These are phyloP conservation scores for Ampelocalamus luodianensis DNA, from an alignment of 176 grass and related monocot species.

Conservation along the genomic window DNA sequence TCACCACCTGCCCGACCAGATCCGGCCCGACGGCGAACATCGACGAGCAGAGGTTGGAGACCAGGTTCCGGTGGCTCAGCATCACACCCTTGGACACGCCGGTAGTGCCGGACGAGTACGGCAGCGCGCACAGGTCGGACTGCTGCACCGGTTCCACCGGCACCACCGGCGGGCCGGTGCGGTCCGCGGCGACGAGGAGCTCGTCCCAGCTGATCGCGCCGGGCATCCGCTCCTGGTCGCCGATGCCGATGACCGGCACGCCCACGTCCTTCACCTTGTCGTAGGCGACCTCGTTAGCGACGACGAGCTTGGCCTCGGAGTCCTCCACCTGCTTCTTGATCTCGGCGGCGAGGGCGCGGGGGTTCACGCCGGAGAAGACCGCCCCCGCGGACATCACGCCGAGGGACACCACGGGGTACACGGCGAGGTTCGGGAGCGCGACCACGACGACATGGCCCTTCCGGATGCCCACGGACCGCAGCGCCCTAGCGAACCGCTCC, in stretches of 20 bases:
- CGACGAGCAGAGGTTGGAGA: slow-evolving; percentile 73
- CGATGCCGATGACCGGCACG: slow-evolving; percentile 59
- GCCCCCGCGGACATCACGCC: slow-evolving; percentile 75
- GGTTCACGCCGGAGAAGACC: slow-evolving; percentile 84
- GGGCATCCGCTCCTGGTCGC: slow-evolving; percentile 34
- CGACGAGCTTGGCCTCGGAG: slow-evolving; percentile 72
- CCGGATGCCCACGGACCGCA: slow-evolving; percentile 67
- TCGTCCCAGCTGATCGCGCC: slow-evolving; percentile 67
- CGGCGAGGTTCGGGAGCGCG: slow-evolving; percentile 72
- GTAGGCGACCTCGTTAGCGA: slow-evolving; percentile 58
- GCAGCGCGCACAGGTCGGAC: slow-evolving; percentile 74
- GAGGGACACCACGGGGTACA: slow-evolving; percentile 76
- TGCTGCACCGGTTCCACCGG: slow-evolving; percentile 41
- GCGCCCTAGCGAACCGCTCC: slow-evolving; percentile 66
- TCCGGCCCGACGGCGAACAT: slow-evolving; percentile 40
- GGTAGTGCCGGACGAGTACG: slow-evolving; percentile 87
- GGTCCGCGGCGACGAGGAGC: slow-evolving; percentile 63
- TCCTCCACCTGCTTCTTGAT: slow-evolving; percentile 83
- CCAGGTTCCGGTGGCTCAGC: slow-evolving; percentile 92
- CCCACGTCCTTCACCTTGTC: slow-evolving; percentile 72
- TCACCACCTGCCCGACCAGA: slow-evolving; percentile 47
- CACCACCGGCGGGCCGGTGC: too few species aligned
- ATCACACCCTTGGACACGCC: slow-evolving; percentile 89
- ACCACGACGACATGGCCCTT: slow-evolving; percentile 79
- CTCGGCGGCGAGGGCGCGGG: slow-evolving; percentile 54